Evolutionary conservation across 192 early-diverging fungal species (phyloP).

Genomic region (Coemansia sp.): DNA sequence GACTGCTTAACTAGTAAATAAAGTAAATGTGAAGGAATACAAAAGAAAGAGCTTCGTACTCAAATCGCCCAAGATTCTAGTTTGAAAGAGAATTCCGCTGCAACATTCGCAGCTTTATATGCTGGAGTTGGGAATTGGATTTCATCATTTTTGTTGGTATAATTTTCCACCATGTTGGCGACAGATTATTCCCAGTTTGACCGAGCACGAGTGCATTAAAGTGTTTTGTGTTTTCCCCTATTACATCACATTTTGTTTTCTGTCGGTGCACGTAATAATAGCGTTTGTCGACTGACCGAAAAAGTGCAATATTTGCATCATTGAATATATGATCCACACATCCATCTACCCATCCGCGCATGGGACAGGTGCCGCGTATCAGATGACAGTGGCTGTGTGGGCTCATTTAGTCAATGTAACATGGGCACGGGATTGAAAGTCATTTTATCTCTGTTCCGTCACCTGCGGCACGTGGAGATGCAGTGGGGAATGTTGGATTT

Average conservation of each 20-base stretch:
- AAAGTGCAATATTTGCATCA: background rate
- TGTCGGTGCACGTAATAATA: background rate
- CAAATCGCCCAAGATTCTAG: background rate
- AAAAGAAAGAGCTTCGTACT: background rate
- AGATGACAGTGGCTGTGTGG: background rate
- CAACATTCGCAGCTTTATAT: background rate
- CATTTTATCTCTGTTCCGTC: no score
- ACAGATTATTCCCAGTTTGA: background rate
- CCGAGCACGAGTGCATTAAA: background rate
- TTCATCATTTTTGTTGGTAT: no score
- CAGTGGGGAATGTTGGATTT: no score
- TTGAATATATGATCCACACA: background rate
- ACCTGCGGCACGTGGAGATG: no score
- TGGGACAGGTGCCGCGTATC: background rate
- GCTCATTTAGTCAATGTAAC: no score
- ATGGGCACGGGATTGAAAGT: background rate
- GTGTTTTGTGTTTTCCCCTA: background rate
- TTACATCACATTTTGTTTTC: background rate
- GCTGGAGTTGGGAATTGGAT: no score
- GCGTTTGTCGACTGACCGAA: background rate
- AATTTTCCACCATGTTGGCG: no score
- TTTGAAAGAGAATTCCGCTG: background rate
- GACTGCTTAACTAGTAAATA: background rate
- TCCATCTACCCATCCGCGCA: background rate
- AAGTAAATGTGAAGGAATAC: background rate